phyloP scores from a whole-genome alignment of 1,284 basidiomycete species.

The Heterobasidion occidentale region DNA sequence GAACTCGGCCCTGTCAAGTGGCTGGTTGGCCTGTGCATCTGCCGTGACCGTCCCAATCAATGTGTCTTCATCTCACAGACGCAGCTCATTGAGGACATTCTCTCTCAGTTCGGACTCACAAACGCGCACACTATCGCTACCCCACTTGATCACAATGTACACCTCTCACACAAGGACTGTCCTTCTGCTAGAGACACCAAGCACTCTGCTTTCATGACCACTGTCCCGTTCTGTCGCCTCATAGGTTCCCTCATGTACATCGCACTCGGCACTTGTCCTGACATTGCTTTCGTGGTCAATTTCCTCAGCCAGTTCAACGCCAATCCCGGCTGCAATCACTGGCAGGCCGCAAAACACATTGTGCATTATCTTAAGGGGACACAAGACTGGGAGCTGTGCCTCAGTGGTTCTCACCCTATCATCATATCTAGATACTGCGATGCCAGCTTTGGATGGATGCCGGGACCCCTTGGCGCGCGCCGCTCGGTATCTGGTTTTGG shows the following conservation, averaged over 20 bases:
- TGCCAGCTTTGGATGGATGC: conserved; percentile 26
- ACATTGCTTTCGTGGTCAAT: conserved; percentile 31
- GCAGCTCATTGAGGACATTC: too few species aligned
- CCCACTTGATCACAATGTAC: conserved; percentile 22
- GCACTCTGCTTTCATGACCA: not conserved
- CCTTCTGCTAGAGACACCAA: too few species aligned
- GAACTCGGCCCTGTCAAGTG: too few species aligned
- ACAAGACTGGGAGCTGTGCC: conserved; percentile 18
- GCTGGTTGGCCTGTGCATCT: too few species aligned
- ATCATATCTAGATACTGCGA: conserved; percentile 41
- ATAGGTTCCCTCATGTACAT: conserved; percentile 34
- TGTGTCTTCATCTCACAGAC: too few species aligned
- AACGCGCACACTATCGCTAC: too few species aligned
- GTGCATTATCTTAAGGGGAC: conserved; percentile 36
- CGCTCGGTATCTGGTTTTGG: conserved; percentile 30
- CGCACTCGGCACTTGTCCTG: conserved; percentile 27
- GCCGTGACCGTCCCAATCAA: too few species aligned
- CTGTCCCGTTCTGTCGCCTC: conserved; percentile 20
- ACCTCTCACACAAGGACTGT: conserved; percentile 4
- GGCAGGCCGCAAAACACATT: conserved; percentile 28
- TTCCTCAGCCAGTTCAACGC: conserved; percentile 24
- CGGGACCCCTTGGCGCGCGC: conserved; percentile 10
- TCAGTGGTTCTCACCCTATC: conserved; percentile 24
- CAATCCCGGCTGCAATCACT: conserved; percentile 22
- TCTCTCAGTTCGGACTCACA: too few species aligned